Evolutionary conservation across 1,284 basidiomycete genomes (phyloP), one percentile per base, ranked within the genome.

Genomic region (Pterula multifida): DNA sequence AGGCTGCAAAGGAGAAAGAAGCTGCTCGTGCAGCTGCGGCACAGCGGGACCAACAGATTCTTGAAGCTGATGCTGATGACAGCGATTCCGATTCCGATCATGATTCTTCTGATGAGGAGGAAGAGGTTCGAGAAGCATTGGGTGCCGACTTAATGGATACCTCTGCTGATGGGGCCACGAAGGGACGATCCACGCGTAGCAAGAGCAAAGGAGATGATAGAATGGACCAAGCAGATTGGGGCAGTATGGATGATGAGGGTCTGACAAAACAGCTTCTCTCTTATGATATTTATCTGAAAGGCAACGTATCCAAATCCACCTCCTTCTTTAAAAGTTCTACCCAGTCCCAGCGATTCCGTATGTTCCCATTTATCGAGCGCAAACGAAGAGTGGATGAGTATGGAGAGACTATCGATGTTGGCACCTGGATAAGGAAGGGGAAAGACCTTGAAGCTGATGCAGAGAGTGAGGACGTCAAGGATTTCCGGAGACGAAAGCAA

Each of bases 351-450:
- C 77, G 95, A 39, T 98, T 89, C 65, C 77, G 96, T 56, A 97
- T 98, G 89, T 98, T 98, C 67, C 96, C 96, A 0, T 92, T 92
- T 59, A 81, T 96, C 35, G 95, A 98, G 67, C 85, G 90, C 63
- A 93, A 89, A 60, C 73, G 91, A 55, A 74, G 85, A 56, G 87
- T 98, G 15, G 96, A 99, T 63, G 88, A 89, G 55, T 99, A 92
- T 63, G 96, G 96, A 1, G 96, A 99, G 70, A 87, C 85, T 3
- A 73, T 98, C 45, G 95, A 98, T 65, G 84, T 92, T 19, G 93
- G 82, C 26, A 88, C 90, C 75, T 97, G 94, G 94, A 62, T 95
- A 56, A 73, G 89, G 56, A 90, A 89, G 61, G 89, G 90, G 1
- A 89, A 85, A 63, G 84, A 86, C 42, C 77, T 95, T 47, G 91